phyloP scores from a whole-genome alignment of 1,284 basidiomycete species.

The Singerocomus inundabilis region DNA sequence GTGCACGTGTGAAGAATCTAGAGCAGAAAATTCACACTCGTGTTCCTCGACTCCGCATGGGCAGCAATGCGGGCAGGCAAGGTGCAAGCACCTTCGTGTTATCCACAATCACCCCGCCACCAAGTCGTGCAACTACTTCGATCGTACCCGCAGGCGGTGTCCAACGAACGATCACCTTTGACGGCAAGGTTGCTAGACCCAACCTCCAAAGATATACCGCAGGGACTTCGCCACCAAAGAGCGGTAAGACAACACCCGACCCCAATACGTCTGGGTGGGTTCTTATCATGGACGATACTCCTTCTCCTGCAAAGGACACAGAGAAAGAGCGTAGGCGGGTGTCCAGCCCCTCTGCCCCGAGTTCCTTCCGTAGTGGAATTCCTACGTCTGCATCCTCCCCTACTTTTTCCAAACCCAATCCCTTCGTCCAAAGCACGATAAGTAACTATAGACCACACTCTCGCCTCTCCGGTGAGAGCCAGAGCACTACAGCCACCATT shows the following conservation, averaged over 20 bases:
- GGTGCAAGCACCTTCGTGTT: constrained; percentile 38
- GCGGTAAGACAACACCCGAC: constrained; percentile 45
- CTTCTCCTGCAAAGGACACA: constrained; percentile 60
- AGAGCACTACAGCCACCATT: constrained; percentile 54
- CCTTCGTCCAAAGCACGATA: constrained; percentile 41
- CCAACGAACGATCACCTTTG: constrained; percentile 20
- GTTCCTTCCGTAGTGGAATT: constrained; percentile 39
- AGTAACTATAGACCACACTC: constrained; percentile 63
- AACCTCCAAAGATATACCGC: constrained; percentile 33
- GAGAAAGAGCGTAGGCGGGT: constrained; percentile 55
- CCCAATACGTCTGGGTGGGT: constrained; percentile 76
- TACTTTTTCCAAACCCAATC: constrained; percentile 34
- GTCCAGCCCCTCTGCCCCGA: constrained; percentile 55
- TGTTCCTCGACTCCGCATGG: constrained; percentile 76
- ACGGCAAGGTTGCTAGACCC: constrained; percentile 21
- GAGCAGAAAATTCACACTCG: constrained; percentile 84
- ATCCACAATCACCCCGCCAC: constrained; percentile 35
- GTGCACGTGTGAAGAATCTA: constrained; percentile 72
- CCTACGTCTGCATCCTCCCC: constrained; percentile 41
- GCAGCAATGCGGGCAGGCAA: constrained; percentile 58
- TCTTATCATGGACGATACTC: constrained; percentile 78
- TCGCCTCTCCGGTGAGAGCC: constrained; percentile 58
- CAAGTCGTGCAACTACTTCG: constrained; percentile 38
- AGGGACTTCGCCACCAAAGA: constrained; percentile 42
- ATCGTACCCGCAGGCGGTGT: constrained; percentile 15